phyloP scores from a whole-genome alignment of 2,329 filamentous ascomycete species.

The Apiospora rasikravindrae region DNA sequence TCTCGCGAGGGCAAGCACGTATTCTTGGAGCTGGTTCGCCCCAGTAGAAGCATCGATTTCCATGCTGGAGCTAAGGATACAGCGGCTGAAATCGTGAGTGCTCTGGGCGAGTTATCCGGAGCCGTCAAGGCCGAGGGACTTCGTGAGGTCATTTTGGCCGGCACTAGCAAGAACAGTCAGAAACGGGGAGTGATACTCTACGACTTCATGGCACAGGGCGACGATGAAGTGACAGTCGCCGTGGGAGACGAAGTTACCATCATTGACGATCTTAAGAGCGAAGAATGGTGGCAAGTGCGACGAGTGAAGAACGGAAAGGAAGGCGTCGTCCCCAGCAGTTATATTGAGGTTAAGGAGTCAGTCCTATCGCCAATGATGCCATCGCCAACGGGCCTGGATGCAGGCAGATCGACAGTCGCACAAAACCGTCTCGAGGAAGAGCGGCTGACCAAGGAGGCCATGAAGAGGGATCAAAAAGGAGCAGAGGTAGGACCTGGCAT shows the following conservation, averaged over 20 bases:
- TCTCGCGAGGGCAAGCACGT: constrained; percentile 98
- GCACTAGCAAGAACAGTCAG: constrained; percentile 67
- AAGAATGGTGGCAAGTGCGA: constrained; percentile 98
- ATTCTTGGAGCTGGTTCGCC: constrained; percentile 89
- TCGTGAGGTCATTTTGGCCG: constrained; percentile 84
- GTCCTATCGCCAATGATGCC: constrained; percentile 56
- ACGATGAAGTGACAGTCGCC: constrained; percentile 93
- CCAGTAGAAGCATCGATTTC: constrained; percentile 94
- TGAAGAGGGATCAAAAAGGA: constrained; percentile 69
- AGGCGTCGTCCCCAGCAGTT: constrained; percentile 95
- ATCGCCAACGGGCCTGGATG: constrained; percentile 53
- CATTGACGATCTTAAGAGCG: constrained; percentile 87
- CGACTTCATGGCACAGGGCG: constrained; percentile 95
- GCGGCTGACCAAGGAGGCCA: constrained; percentile 79
- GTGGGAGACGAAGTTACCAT: constrained; percentile 90
- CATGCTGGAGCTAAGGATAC: constrained; percentile 98
- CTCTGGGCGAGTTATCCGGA: constrained; percentile 87
- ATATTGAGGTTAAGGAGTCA: constrained; percentile 84
- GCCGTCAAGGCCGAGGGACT: constrained; percentile 83
- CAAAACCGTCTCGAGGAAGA: constrained; percentile 82
- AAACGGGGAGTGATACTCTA: constrained; percentile 90
- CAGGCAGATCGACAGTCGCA: constrained; percentile 70
- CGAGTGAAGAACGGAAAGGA: constrained; percentile 90
- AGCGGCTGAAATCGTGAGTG: constrained; percentile 87
- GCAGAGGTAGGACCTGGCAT: constrained; percentile 80